These are phyloP conservation scores for Penicillium sumatraense DNA, from an alignment of 2,329 filamentous ascomycete genomes.

Conservation along the genomic window DNA sequence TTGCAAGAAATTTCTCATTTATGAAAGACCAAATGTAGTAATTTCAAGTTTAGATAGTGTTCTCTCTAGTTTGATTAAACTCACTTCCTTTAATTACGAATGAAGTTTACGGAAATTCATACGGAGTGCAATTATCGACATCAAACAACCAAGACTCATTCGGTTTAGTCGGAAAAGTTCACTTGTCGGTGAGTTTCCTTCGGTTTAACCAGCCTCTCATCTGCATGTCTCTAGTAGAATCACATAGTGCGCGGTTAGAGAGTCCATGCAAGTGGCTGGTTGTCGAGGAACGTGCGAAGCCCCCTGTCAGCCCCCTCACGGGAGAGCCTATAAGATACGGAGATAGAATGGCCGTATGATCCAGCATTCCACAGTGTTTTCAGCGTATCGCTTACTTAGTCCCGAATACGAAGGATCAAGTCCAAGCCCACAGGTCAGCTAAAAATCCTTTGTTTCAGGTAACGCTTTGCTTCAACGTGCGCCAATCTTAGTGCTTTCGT, in stretches of 20 bases:
- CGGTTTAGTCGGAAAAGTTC: not conserved
- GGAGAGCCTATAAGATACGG: not conserved
- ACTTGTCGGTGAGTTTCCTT: not conserved
- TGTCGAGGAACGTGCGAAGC: not conserved
- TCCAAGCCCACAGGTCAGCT: not conserved
- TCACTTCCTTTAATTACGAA: not conserved
- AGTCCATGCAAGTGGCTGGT: conserved; percentile 1
- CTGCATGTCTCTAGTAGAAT: not conserved
- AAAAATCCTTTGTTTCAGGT: not conserved
- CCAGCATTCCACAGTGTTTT: not conserved
- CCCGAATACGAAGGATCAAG: not conserved
- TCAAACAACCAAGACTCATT: too few species aligned
- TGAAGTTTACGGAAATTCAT: not conserved
- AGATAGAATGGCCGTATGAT: not conserved
- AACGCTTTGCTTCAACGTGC: not conserved
- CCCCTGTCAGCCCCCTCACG: not conserved
- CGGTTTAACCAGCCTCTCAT: not conserved
- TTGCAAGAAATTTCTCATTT: too few species aligned
- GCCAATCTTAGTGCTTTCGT: not conserved
- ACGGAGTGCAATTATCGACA: too few species aligned
- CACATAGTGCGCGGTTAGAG: conserved; percentile 8
- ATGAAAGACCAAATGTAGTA: too few species aligned
- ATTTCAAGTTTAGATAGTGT: too few species aligned
- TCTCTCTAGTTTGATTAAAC: not conserved
- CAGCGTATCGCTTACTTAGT: not conserved